phyloP scores from a whole-genome alignment of 192 early-diverging fungal species.

The Ambispora gerdemannii region DNA sequence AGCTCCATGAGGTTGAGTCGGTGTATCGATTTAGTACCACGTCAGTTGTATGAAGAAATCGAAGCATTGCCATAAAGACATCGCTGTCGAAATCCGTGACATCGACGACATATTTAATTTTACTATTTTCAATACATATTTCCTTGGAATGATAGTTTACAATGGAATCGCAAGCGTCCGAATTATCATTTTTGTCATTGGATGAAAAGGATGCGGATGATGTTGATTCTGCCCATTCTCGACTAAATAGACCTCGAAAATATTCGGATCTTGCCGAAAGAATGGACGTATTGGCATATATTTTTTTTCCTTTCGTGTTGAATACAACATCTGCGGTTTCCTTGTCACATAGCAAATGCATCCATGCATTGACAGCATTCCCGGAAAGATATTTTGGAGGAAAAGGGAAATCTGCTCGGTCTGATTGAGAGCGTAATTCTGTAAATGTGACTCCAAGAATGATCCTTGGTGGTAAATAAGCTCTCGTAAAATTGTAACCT shows the following conservation, averaged over 20 bases:
- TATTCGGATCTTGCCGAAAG: constrained; percentile 7
- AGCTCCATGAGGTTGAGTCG: background rate
- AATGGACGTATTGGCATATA: constrained; percentile 5
- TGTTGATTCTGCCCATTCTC: constrained; percentile 2
- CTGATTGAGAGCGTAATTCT: too few species aligned
- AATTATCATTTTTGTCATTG: background rate
- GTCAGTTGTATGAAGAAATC: constrained; percentile 16
- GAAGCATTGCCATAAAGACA: background rate
- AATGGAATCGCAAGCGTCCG: too few species aligned
- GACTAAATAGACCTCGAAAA: background rate
- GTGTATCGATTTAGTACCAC: background rate
- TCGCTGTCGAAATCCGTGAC: background rate
- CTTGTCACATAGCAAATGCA: too few species aligned
- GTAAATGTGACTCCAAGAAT: too few species aligned
- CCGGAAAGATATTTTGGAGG: too few species aligned
- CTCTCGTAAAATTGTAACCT: too few species aligned
- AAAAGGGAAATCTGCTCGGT: too few species aligned
- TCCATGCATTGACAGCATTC: too few species aligned
- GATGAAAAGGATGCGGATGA: background rate
- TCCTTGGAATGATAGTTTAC: too few species aligned
- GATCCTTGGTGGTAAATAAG: too few species aligned
- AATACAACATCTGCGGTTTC: constrained; percentile 12
- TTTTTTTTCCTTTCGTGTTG: background rate
- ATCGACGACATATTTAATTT: background rate
- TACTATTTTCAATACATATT: too few species aligned